phyloP scores from a whole-genome alignment of 202 grass and related monocot genomes.

The Setaria viridis region DNA sequence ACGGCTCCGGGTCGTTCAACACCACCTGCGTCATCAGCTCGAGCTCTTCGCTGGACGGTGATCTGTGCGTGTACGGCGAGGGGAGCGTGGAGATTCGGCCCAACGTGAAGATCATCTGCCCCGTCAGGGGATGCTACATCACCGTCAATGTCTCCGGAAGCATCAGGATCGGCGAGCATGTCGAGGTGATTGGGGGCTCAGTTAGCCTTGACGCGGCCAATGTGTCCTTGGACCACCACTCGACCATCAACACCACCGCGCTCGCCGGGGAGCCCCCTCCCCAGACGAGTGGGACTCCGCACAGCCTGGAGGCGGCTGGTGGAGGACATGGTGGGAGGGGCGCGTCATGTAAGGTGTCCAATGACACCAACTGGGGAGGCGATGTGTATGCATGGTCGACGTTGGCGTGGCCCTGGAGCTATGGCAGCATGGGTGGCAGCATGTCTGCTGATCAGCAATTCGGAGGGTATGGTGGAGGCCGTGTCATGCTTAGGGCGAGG shows the following conservation, averaged over 20 bases:
- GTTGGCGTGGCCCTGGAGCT: constrained; percentile 76
- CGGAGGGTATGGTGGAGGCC: constrained; percentile 84
- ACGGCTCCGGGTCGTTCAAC: constrained; percentile 80
- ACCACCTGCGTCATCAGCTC: constrained; percentile 69
- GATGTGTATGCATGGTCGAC: constrained; percentile 91
- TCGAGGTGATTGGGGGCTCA: constrained; percentile 61
- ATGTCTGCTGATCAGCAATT: constrained; percentile 45
- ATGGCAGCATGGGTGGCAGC: constrained; percentile 83
- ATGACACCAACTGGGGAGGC: constrained; percentile 90
- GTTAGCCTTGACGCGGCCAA: constrained; percentile 61
- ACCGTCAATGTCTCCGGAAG: constrained; percentile 63
- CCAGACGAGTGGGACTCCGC: constrained; percentile 92
- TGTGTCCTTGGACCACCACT: constrained; percentile 50
- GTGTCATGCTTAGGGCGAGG: constrained; percentile 59
- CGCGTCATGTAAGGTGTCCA: constrained; percentile 72
- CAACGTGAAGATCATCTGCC: constrained; percentile 63
- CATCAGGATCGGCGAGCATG: constrained; percentile 55
- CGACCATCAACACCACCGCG: constrained; percentile 70
- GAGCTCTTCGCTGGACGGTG: constrained; percentile 48
- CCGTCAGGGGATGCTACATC: constrained; percentile 64
- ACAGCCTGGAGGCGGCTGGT: constrained; percentile 71
- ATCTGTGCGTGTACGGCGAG: constrained; percentile 64
- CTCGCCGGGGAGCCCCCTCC: constrained; percentile 68
- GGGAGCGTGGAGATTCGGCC: constrained; percentile 65
- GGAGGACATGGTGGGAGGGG: constrained; percentile 91